Evolutionary conservation across 192 early-diverging fungal species (phyloP), one percentile per base, ranked within the genome.

Genomic region (Coemansia sp.): DNA sequence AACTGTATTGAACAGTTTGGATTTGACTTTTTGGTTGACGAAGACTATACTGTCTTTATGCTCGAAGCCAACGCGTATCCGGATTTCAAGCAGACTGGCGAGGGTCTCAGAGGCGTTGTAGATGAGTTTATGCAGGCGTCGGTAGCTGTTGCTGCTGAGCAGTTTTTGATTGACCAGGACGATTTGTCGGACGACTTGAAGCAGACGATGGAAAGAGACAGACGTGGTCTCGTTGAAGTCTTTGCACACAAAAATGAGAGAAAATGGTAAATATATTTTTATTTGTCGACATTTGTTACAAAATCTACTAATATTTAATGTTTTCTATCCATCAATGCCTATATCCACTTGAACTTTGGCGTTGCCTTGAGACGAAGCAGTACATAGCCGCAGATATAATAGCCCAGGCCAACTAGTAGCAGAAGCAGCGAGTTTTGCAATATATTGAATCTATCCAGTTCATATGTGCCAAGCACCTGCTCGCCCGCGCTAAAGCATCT

Each of bases 1-100:
- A 84, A 86, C 52, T 81, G 80, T 17, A 78, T 86, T 50, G 84
- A 84, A 49, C 68, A 81, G 26, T 84, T 83, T 78, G 84, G 84
- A 14, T 74, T 86, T 40, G 84, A 84, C 41, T 86, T 86, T 56
- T 37, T 84, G 43, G 68, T 86, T 9, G 81, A 86, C 39, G 62
- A 79, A 34, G 50, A 80, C 17, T 70, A 59, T 30, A 63, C 61
- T 9, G 77, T 68, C 0, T 73, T 66, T 46, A 65, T 84, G 51
- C 62, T 86, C 29, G 83, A 86, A 46, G 81, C 82, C 24, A 86
- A 86, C 51, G 81, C 84, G 6, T 86, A 79, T 43, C 84, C 84
- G 14, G 84, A 84, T 55, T 86, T 86, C 48, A 84, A 84, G 50
- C 84, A 86, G 45, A 86, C 84, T 1, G 83, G 84, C 10, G 66